Evolutionary conservation across 2,329 filamentous ascomycete species (phyloP).

Genomic region (Diaporthe caulivora): DNA sequence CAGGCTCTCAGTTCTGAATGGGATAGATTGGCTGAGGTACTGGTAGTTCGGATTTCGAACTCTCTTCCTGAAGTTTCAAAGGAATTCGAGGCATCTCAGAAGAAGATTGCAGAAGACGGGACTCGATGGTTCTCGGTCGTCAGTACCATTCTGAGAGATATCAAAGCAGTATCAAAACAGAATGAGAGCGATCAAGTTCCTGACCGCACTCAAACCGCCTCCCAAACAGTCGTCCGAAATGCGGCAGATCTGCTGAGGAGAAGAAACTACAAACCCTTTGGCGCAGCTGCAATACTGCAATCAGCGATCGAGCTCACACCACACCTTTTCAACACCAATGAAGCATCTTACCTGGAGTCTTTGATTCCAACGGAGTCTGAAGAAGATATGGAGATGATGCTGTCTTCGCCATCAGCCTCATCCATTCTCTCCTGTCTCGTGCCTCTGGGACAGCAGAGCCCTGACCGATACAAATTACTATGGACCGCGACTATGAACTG

Average conservation of each 20-base stretch:
- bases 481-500: constrained; percentile 60
- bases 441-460: constrained; percentile 59
- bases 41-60: constrained; percentile 77
- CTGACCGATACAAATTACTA: constrained; percentile 52
- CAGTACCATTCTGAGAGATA: constrained; percentile 54
- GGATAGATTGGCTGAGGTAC: constrained; percentile 68
- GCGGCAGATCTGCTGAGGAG: constrained; percentile 58
- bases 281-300: constrained; percentile 61
- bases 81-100: constrained; percentile 80
- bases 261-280: constrained; percentile 69
- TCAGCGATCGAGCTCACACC: constrained; percentile 56
- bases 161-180: constrained; percentile 41
- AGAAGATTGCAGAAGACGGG: constrained; percentile 73
- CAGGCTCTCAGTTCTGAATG: constrained; percentile 69
- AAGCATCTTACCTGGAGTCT: constrained; percentile 52
- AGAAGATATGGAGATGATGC: constrained; percentile 67
- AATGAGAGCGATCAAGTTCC: constrained; percentile 42
- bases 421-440: constrained; percentile 76
- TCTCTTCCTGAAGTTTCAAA: constrained; percentile 87
- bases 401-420: constrained; percentile 76
- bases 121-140: constrained; percentile 75
- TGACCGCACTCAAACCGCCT: constrained; percentile 46
- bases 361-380: constrained; percentile 64
- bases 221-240: constrained; percentile 51
- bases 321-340: constrained; percentile 53